phyloP scores from a whole-genome alignment of 306 rosid genomes.

The Trifolium pratense region DNA sequence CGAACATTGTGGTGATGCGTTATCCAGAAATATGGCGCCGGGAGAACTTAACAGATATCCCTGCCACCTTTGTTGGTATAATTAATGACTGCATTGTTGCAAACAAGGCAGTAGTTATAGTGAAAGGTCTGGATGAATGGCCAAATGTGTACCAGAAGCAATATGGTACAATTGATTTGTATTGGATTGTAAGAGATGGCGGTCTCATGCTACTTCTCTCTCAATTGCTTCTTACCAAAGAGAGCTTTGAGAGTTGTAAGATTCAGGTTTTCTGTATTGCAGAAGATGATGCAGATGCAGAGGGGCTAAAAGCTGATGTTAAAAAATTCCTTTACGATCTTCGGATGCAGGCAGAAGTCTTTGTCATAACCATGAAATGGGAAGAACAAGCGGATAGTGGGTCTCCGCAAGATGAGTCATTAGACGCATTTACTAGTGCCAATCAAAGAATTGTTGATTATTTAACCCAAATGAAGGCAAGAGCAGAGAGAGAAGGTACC shows the following conservation, averaged over 20 bases:
- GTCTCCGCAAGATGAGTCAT: slow-evolving; percentile 78
- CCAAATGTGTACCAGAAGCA: slow-evolving; percentile 96
- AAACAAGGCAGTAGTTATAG: slow-evolving; percentile 97
- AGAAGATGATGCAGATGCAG: slow-evolving; percentile 94
- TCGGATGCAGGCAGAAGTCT: slow-evolving; percentile 97
- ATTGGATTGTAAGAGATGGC: slow-evolving; percentile 98
- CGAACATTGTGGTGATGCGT: slow-evolving; percentile 96
- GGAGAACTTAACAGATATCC: slow-evolving; percentile 90
- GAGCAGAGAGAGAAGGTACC: slow-evolving; percentile 62
- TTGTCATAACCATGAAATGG: slow-evolving; percentile 91
- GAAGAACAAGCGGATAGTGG: slow-evolving; percentile 66
- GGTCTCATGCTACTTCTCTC: slow-evolving; percentile 99
- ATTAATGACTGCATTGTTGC: slow-evolving; percentile 96
- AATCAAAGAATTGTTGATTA: slow-evolving; percentile 69
- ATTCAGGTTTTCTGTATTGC: slow-evolving; percentile 99
- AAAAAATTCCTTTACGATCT: slow-evolving; percentile 96
- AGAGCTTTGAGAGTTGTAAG: slow-evolving; percentile 91
- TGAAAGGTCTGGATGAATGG: slow-evolving; percentile 99
- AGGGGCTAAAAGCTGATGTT: slow-evolving; percentile 89
- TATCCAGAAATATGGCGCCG: slow-evolving; percentile 99
- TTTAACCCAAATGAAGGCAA: slow-evolving; percentile 64
- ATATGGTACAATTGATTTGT: slow-evolving; percentile 93
- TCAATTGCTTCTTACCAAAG: slow-evolving; percentile 95
- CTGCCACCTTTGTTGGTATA: slow-evolving; percentile 86
- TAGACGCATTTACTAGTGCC: slow-evolving; percentile 72